A percentile compares a stretch with the other conserved stretches of the same genome.
These are phyloP conservation scores for Eucalyptus curtisii DNA, from an alignment of 345 rosid genomes.

Conservation along the genomic window DNA sequence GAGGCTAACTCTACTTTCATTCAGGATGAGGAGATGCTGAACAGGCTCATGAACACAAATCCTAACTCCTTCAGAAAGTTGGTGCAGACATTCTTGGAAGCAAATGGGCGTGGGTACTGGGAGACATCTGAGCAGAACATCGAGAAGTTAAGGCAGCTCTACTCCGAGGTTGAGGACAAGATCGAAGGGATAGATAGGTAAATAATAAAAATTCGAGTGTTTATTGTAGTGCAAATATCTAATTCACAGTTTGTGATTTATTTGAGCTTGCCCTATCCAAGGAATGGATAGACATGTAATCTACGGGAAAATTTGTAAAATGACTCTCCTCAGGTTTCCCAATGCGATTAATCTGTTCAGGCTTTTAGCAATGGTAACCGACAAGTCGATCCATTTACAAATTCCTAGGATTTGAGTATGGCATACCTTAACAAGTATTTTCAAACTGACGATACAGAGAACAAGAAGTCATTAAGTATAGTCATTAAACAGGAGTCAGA, in stretches of 20 bases:
- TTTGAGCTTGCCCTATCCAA: not conserved
- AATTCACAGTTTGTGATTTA: conserved; percentile 3
- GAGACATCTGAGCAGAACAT: conserved; percentile 73
- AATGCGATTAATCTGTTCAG: not conserved
- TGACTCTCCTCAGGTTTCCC: conserved; percentile 4
- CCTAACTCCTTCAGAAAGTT: conserved; percentile 92
- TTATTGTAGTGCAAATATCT: not conserved
- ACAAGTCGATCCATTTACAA: not conserved
- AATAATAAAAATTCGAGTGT: not conserved
- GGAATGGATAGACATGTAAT: not conserved
- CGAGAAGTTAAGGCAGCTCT: conserved; percentile 79
- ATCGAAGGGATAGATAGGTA: conserved; percentile 91
- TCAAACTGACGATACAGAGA: not conserved
- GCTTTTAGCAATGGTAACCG: not conserved
- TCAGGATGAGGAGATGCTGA: conserved; percentile 86
- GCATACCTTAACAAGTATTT: not conserved
- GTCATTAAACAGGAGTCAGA: not conserved
- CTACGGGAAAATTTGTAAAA: not conserved
- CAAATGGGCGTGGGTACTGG: conserved; percentile 98
- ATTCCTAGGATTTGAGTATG: not conserved
- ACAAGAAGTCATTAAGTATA: not conserved
- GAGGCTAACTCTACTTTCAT: conserved; percentile 95
- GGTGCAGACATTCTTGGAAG: conserved; percentile 95
- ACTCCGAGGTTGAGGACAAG: conserved; percentile 94
- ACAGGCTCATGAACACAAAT: conserved; percentile 76